These are phyloP conservation scores for Saccharomycopsis amapae DNA, from an alignment of 805 yeast species.

Conservation along the genomic window DNA sequence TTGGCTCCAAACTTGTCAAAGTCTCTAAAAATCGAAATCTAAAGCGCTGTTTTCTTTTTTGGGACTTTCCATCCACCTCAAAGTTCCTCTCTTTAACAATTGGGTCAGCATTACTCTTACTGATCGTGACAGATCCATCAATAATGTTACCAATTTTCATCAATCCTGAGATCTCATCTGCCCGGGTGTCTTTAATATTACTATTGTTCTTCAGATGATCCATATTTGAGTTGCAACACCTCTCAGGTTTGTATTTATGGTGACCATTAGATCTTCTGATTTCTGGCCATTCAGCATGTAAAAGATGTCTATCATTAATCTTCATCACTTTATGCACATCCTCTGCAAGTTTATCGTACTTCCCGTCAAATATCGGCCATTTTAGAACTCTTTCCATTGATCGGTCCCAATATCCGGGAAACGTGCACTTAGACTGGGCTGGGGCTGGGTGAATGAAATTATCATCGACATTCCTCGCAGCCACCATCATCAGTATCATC, in stretches of 20 bases:
- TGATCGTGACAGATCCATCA: neutral
- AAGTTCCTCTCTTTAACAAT: too few relatives aligned
- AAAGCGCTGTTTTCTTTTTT: neutral
- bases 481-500: too few relatives aligned
- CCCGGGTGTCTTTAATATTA: neutral
- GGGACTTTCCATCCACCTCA: too few relatives aligned
- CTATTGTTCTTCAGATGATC: neutral
- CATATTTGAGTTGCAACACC: too few relatives aligned
- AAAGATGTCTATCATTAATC: neutral
- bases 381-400: conserved; percentile 17
- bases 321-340: conserved; percentile 7
- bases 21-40: neutral
- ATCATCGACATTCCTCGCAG: too few relatives aligned
- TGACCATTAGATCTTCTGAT: neutral
- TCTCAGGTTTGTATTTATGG: too few relatives aligned
- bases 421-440: too few relatives aligned
- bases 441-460: too few relatives aligned
- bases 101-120: neutral
- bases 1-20: conserved; percentile 12
- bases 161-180: neutral
- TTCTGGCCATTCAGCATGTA: neutral
- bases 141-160: conserved; percentile 4
- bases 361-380: conserved; percentile 22
- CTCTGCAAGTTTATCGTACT: conserved; percentile 4
- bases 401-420: conserved; percentile 19